Conservation (phyloP, 2,329 filamentous ascomycete species). For the Clarireedia hainanense region DNA sequence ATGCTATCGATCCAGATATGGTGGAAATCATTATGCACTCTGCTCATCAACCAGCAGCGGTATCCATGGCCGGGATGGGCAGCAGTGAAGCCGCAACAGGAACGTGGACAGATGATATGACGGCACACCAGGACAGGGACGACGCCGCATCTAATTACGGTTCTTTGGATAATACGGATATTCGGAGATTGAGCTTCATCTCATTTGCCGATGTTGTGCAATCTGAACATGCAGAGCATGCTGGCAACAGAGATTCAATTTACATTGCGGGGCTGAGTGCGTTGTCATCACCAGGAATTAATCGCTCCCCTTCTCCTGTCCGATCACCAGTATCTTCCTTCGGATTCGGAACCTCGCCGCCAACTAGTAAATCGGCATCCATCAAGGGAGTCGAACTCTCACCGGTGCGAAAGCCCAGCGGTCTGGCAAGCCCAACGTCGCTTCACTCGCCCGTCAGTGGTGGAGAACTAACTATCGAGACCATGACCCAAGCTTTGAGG, state of each 20-base stretch:
- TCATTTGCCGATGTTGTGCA: conserved; percentile 95
- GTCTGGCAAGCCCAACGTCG: conserved; percentile 54
- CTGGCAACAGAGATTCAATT: conserved; percentile 59
- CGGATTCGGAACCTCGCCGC: conserved; percentile 60
- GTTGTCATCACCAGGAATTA: conserved; percentile 38
- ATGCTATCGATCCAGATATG: conserved; percentile 73
- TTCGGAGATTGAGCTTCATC: conserved; percentile 85
- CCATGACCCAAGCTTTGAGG: conserved; percentile 82
- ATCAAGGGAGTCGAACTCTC: conserved; percentile 68
- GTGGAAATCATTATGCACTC: conserved; percentile 90
- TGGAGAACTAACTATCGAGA: conserved; percentile 80
- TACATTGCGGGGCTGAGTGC: conserved; percentile 62
- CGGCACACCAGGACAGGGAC: conserved; percentile 43
- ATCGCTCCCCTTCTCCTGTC: conserved; percentile 73
- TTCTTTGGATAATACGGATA: conserved; percentile 67
- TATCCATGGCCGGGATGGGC: conserved; percentile 51
- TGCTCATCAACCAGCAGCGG: conserved; percentile 70
- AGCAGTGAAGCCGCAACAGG: conserved; percentile 31
- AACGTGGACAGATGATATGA: conserved; percentile 35
- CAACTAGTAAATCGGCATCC: conserved; percentile 67
- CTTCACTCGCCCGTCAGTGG: conserved; percentile 45
- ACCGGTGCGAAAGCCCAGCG: conserved; percentile 40
- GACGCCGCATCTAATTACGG: conserved; percentile 71
- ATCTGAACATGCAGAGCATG: conserved; percentile 62
- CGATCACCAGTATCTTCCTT: conserved; percentile 71